Conservation (phyloP, 2,329 filamentous ascomycete species). For the Diaporthe sp. region DNA sequence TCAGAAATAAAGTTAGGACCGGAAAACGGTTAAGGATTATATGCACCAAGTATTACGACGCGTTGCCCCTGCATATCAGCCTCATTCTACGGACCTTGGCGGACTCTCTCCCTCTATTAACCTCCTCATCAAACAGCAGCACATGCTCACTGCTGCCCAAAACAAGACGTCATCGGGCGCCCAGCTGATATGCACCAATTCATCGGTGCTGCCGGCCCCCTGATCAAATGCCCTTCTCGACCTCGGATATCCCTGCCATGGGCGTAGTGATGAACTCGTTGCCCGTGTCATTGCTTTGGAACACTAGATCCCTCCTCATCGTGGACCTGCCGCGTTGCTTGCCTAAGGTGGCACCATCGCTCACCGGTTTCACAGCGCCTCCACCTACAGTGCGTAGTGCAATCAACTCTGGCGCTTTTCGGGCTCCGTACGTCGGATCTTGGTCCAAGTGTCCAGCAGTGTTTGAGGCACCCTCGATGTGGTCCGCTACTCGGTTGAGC, state of each 20-base stretch:
- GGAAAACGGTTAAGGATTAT: conserved; percentile 9
- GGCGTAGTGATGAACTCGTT: conserved; percentile 11
- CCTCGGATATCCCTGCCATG: background rate
- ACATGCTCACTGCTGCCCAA: background rate
- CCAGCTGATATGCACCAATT: conserved; percentile 9
- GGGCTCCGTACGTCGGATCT: background rate
- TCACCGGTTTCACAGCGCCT: background rate
- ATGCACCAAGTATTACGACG: background rate
- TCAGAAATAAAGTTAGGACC: conserved; percentile 28
- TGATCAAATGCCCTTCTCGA: background rate
- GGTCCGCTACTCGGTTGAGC: conserved; percentile 35
- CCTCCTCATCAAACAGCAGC: background rate
- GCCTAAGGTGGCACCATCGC: background rate
- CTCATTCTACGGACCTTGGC: conserved; percentile 22
- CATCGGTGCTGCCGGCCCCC: background rate
- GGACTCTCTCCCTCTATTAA: background rate
- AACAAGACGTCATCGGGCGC: conserved; percentile 8
- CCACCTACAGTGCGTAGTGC: conserved; percentile 39
- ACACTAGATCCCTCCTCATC: conserved; percentile 5
- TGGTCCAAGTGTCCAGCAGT: background rate
- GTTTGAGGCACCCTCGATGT: background rate
- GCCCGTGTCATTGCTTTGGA: background rate
- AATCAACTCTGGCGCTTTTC: background rate
- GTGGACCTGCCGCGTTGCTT: background rate
- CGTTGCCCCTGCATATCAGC: conserved; percentile 32